phyloP scores from a whole-genome alignment of 495 filamentous ascomycete species.

The Daldinia loculata region DNA sequence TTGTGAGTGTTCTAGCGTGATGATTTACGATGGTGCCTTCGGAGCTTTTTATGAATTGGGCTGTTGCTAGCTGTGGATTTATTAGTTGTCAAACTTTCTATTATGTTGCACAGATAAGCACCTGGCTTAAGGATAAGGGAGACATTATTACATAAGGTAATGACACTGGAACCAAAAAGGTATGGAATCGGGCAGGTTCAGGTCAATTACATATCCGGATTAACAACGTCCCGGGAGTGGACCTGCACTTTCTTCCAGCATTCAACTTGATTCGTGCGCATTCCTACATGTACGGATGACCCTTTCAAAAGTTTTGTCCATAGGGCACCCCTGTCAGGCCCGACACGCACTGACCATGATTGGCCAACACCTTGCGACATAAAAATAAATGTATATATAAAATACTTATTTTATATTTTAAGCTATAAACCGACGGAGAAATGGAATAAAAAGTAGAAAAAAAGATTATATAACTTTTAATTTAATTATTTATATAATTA shows the following conservation, averaged over 20 bases:
- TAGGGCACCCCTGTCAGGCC: too few species aligned
- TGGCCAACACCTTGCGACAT: too few species aligned
- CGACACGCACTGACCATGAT: too few species aligned
- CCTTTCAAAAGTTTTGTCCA: too few species aligned
- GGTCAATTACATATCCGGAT: slow-evolving; percentile 4
- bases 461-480: too few species aligned
- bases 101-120: slow-evolving; percentile 3
- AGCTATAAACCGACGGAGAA: too few species aligned
- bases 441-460: too few species aligned
- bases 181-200: not conserved
- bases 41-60: not conserved
- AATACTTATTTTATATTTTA: too few species aligned
- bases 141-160: slow-evolving; percentile 1
- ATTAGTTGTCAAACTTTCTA: slow-evolving; percentile 3
- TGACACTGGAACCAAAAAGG: not conserved
- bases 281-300: too few species aligned
- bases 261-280: slow-evolving; percentile 28
- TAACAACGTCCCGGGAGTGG: slow-evolving; percentile 2
- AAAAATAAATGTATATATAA: too few species aligned
- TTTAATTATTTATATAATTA: too few species aligned
- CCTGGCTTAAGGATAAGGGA: not conserved
- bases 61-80: not conserved
- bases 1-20: slow-evolving; percentile 1
- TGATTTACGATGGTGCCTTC: slow-evolving; percentile 1
- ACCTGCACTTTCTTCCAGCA: not conserved